These are phyloP conservation scores for Actinomucor elegans DNA, from an alignment of 371 early-diverging fungal genomes.

Conservation along the genomic window DNA sequence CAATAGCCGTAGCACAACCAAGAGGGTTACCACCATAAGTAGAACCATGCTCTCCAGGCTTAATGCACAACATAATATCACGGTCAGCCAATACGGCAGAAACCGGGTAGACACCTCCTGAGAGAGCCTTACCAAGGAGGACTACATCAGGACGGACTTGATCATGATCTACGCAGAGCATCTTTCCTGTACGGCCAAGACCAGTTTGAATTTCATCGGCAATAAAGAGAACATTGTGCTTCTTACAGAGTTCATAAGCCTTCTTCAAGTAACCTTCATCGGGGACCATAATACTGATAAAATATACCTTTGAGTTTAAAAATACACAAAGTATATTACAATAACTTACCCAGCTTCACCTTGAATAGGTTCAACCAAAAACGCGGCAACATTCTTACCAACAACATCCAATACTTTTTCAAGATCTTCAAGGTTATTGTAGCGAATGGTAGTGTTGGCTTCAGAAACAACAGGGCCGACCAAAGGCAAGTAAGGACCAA, in stretches of 20 bases:
- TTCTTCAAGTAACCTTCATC: slow-evolving; percentile 87
- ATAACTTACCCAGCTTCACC: slow-evolving; percentile 88
- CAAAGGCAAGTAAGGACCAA: slow-evolving; percentile 93
- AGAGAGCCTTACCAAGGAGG: slow-evolving; percentile 94
- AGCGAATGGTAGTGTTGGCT: slow-evolving; percentile 68
- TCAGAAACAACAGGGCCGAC: slow-evolving; percentile 81
- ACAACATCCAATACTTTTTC: slow-evolving; percentile 82
- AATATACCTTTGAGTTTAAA: neutral
- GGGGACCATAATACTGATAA: slow-evolving; percentile 83
- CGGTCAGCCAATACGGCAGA: slow-evolving; percentile 87
- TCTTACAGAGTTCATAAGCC: slow-evolving; percentile 88
- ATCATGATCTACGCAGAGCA: slow-evolving; percentile 92
- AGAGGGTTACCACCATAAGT: slow-evolving; percentile 98
- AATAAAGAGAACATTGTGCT: slow-evolving; percentile 95
- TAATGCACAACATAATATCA: slow-evolving; percentile 91
- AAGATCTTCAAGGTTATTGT: slow-evolving; percentile 86
- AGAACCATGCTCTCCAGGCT: slow-evolving; percentile 96
- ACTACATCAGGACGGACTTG: slow-evolving; percentile 90
- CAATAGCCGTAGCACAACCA: slow-evolving; percentile 92
- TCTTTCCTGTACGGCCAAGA: slow-evolving; percentile 91
- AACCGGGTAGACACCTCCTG: slow-evolving; percentile 95
- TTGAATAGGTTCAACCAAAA: slow-evolving; percentile 98
- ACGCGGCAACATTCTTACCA: slow-evolving; percentile 84
- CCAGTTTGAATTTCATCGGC: slow-evolving; percentile 99
- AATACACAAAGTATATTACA: neutral